Evolutionary conservation across 169 alveolate genomes (phyloP).

Genomic region (Plasmodium berghei): DNA sequence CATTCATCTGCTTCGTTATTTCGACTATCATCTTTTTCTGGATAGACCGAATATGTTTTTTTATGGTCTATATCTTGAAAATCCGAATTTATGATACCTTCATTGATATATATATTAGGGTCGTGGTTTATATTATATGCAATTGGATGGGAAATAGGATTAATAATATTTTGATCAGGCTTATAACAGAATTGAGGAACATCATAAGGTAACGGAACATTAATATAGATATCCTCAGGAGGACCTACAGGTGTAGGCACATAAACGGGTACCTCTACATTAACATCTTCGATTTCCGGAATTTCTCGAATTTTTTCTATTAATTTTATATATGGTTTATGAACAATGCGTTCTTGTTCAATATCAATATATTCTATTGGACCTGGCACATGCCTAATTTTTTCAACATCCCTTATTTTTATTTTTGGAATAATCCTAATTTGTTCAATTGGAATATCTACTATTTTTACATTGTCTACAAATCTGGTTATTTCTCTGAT

Average conservation of each 20-base stretch:
- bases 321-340: conserved; percentile 59
- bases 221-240: conserved; percentile 48
- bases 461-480: conserved; percentile 64
- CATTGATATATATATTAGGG: conserved; percentile 18
- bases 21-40: not conserved
- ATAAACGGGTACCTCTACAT: conserved; percentile 73
- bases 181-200: conserved; percentile 68
- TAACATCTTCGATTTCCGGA: conserved; percentile 77
- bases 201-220: conserved; percentile 71
- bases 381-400: conserved; percentile 80
- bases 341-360: conserved; percentile 75
- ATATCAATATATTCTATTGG: conserved; percentile 78
- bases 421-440: conserved; percentile 77
- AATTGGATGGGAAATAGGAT: conserved; percentile 2
- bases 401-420: conserved; percentile 78
- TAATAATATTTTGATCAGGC: conserved; percentile 31
- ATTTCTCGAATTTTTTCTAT: conserved; percentile 77
- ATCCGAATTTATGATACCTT: conserved; percentile 7
- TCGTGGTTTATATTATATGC: conserved; percentile 1
- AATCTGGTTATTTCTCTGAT: conserved; percentile 73
- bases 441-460: conserved; percentile 80
- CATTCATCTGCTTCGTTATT: not conserved
- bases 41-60: not conserved
- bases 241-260: conserved; percentile 77
- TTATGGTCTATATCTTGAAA: not conserved